These are phyloP conservation scores for Arctium minus DNA, from an alignment of 129 eudicot species.

Conservation along the genomic window DNA sequence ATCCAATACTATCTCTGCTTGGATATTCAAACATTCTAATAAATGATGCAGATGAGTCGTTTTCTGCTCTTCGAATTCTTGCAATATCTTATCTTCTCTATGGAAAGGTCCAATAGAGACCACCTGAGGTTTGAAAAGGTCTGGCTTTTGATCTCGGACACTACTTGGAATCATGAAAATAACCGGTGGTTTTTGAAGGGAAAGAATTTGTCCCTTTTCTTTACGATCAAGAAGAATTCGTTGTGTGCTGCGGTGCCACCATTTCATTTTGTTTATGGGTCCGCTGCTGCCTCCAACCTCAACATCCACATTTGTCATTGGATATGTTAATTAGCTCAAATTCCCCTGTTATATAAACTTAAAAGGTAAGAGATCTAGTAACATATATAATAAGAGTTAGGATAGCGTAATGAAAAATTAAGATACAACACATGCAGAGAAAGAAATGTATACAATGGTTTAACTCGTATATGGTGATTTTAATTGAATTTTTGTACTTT, in stretches of 20 bases:
- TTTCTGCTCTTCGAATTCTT: not conserved
- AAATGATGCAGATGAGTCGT: not conserved
- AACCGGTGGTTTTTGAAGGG: not conserved
- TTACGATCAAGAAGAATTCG: not conserved
- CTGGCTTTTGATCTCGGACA: not conserved
- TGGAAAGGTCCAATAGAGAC: not conserved
- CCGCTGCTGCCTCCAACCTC: not conserved
- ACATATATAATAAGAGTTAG: too few species aligned
- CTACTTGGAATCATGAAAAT: not conserved
- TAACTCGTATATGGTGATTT: too few species aligned
- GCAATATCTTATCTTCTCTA: not conserved
- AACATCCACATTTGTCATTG: not conserved
- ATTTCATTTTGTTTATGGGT: too few species aligned
- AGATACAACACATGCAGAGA: too few species aligned
- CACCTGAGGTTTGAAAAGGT: not conserved
- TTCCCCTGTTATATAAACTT: not conserved
- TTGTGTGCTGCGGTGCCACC: not conserved
- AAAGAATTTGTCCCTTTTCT: not conserved
- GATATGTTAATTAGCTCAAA: not conserved
- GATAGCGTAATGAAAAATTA: too few species aligned
- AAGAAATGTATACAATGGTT: too few species aligned
- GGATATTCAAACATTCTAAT: too few species aligned
- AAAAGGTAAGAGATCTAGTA: too few species aligned
- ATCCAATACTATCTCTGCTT: not conserved
- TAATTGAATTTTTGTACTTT: too few species aligned